These are phyloP conservation scores for Lumnitzera racemosa DNA, from an alignment of 345 rosid species.

Conservation along the genomic window DNA sequence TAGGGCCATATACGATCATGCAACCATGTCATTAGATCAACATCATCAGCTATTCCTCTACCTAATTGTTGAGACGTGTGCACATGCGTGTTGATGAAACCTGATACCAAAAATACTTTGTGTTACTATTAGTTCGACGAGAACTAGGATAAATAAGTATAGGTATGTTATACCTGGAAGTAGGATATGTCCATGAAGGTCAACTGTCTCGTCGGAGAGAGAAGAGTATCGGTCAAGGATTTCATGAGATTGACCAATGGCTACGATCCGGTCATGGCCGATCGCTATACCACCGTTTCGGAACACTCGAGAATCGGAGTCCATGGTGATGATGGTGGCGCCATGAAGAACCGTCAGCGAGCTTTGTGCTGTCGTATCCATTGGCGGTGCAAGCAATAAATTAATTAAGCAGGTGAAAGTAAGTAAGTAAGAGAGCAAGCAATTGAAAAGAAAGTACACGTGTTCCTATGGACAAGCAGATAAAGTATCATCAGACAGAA, in stretches of 20 bases:
- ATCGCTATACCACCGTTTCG: constrained; percentile 44
- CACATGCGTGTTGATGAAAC: constrained; percentile 60
- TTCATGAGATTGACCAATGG: constrained; percentile 44
- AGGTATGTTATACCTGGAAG: constrained; percentile 37
- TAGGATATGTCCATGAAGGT: constrained; percentile 46
- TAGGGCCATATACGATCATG: constrained; percentile 70
- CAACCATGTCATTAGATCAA: constrained; percentile 57
- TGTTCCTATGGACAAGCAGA: too few relatives aligned
- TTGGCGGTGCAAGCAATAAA: background rate
- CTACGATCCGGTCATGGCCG: constrained; percentile 36
- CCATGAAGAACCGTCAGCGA: constrained; percentile 29
- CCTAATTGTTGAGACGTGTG: constrained; percentile 69
- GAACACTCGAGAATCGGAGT: constrained; percentile 32
- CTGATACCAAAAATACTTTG: constrained; percentile 14
- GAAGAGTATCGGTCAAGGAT: constrained; percentile 32
- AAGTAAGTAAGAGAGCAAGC: too few relatives aligned
- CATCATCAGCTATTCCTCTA: constrained; percentile 68
- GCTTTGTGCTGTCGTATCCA: constrained; percentile 20
- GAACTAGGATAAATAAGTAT: background rate
- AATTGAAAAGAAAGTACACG: too few relatives aligned
- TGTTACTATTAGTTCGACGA: too few relatives aligned
- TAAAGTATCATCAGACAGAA: too few relatives aligned
- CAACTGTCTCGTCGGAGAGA: constrained; percentile 26
- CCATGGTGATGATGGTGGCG: constrained; percentile 52
- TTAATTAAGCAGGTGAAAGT: too few relatives aligned